Conservation (phyloP, 2,329 filamentous ascomycete species). For the Myrmaecium sp. region DNA sequence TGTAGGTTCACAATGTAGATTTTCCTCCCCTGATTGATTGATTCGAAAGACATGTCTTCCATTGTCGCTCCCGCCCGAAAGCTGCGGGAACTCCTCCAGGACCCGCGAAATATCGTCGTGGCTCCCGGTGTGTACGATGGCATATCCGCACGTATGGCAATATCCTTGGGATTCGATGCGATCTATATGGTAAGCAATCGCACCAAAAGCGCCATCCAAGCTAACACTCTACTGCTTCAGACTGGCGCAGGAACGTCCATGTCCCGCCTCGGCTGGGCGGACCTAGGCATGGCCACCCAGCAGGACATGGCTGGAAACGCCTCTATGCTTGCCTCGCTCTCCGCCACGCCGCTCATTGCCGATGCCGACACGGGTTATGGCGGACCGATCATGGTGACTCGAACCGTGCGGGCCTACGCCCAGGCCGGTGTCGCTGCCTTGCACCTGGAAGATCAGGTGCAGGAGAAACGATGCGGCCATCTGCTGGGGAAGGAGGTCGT, state of each 20-base stretch:
- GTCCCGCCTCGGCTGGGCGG: slow-evolving; percentile 43
- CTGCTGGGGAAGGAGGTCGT: slow-evolving; percentile 21
- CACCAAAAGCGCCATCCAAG: slow-evolving; percentile 1
- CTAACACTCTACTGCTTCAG: slow-evolving; percentile 15
- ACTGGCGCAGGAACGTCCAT: slow-evolving; percentile 46
- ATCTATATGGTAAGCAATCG: slow-evolving; percentile 44
- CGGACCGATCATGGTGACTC: slow-evolving; percentile 7
- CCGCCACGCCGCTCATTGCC: slow-evolving; percentile 11
- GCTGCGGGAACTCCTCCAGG: slow-evolving; percentile 14
- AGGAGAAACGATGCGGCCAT: slow-evolving; percentile 24
- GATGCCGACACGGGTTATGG: slow-evolving; percentile 5
- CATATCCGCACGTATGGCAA: slow-evolving; percentile 45
- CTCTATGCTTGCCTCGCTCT: slow-evolving; percentile 46
- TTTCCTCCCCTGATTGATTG: too few relatives aligned
- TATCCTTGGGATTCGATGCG: slow-evolving; percentile 44
- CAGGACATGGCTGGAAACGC: slow-evolving; percentile 47
- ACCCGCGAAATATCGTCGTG: slow-evolving; percentile 27
- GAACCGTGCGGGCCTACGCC: slow-evolving; percentile 10
- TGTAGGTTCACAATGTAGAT: too few relatives aligned
- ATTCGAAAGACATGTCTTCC: slow-evolving; percentile 1
- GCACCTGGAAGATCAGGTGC: slow-evolving; percentile 21
- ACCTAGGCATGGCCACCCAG: slow-evolving; percentile 44
- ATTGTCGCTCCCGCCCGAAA: slow-evolving; percentile 4
- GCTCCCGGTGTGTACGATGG: slow-evolving; percentile 55
- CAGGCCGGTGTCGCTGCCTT: slow-evolving; percentile 15